Evolutionary conservation across 2,329 filamentous ascomycete species (phyloP).

Genomic region (Verticillium zaregamsianum): DNA sequence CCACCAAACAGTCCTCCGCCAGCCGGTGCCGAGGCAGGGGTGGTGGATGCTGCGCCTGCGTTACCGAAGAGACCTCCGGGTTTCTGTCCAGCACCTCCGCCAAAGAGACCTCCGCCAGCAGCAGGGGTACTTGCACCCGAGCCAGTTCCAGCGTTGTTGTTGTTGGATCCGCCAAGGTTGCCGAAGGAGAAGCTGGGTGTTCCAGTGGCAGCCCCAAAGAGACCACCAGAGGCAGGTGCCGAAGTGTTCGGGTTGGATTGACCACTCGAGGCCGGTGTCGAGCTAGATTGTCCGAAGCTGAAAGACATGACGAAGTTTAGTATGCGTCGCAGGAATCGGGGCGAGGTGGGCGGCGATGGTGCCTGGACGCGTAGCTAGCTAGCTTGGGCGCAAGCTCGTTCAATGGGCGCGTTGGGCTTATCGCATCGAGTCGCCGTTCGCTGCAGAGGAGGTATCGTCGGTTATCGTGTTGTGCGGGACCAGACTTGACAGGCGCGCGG

Average conservation of each 20-base stretch:
- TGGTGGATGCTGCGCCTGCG: slow-evolving; percentile 13
- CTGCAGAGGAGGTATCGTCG: not conserved
- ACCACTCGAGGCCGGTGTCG: slow-evolving; percentile 16
- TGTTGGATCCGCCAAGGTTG: slow-evolving; percentile 10
- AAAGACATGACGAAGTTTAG: slow-evolving; percentile 28
- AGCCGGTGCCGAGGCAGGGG: slow-evolving; percentile 15
- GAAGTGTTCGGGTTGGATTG: slow-evolving; percentile 22
- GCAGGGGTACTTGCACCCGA: slow-evolving; percentile 22
- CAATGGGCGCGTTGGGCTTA: not conserved
- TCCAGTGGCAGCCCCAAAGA: slow-evolving; percentile 33
- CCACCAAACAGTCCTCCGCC: slow-evolving; percentile 9
- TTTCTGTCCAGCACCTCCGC: slow-evolving; percentile 19
- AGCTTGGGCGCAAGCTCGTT: not conserved
- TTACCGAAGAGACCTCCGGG: slow-evolving; percentile 20
- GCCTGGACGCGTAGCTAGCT: not conserved
- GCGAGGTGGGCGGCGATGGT: not conserved
- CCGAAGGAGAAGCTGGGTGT: slow-evolving; percentile 39
- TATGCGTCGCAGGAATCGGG: not conserved
- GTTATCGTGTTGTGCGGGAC: not conserved
- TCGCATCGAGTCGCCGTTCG: not conserved
- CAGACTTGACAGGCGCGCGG: not conserved
- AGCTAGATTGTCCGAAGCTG: slow-evolving; percentile 29
- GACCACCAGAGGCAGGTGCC: slow-evolving; percentile 31
- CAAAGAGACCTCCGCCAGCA: slow-evolving; percentile 24
- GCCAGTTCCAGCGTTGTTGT: slow-evolving; percentile 11